Evolutionary conservation across 129 eudicot genomes (phyloP).

Genomic region (Tagetes erecta): DNA sequence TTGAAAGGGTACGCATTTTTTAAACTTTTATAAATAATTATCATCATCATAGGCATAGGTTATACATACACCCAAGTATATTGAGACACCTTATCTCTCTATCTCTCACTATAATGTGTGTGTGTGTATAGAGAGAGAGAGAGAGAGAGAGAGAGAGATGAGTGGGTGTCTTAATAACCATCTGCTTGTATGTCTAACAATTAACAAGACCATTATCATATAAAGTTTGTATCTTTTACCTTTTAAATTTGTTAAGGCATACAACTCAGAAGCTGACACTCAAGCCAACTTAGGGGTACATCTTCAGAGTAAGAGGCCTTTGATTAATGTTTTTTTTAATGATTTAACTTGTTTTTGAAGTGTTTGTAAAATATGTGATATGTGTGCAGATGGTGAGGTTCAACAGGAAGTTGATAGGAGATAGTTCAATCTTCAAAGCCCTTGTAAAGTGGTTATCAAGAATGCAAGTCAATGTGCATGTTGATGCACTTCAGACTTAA

Average conservation of each 20-base stretch:
- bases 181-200: no score
- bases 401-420: slow-evolving; percentile 65
- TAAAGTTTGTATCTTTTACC: background rate
- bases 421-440: slow-evolving; percentile 21
- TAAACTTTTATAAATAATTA: background rate
- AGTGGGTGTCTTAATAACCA: no score
- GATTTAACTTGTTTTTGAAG: background rate
- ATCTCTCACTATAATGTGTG: no score
- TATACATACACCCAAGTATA: no score
- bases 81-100: no score
- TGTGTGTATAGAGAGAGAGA: no score
- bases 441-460: slow-evolving; percentile 5
- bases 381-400: slow-evolving; percentile 73
- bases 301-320: slow-evolving; percentile 49
- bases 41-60: no score
- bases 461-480: background rate
- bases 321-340: slow-evolving; percentile 18
- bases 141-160: no score
- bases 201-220: no score
- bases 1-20: slow-evolving; percentile 59
- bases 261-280: slow-evolving; percentile 81
- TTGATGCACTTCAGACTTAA: slow-evolving; percentile 7
- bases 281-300: slow-evolving; percentile 79
- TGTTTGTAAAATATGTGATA: background rate
- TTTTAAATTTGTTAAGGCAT: slow-evolving; percentile 42